phyloP scores from a whole-genome alignment of 2,329 filamentous ascomycete genomes.

The Coniochaeta pulveracea region DNA sequence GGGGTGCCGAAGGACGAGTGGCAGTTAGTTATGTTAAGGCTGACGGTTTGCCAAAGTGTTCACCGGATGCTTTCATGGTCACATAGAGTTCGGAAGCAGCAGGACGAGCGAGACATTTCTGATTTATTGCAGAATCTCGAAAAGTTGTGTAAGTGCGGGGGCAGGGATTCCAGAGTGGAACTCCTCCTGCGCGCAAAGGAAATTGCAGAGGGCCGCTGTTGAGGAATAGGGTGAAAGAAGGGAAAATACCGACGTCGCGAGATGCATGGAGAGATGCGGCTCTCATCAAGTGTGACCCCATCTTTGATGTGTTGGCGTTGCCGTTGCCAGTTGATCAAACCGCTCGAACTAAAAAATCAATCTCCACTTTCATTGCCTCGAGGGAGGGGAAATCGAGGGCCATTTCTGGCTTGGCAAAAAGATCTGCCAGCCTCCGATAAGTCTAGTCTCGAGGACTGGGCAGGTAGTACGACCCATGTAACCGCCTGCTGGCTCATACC shows the following conservation, averaged over 20 bases:
- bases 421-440: constrained; percentile 6
- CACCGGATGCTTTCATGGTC: constrained; percentile 30
- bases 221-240: constrained; percentile 29
- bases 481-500: not conserved
- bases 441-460: constrained; percentile 5
- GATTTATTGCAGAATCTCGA: constrained; percentile 50
- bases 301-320: constrained; percentile 87
- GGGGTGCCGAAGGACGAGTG: constrained; percentile 20
- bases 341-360: constrained; percentile 45
- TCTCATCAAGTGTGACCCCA: constrained; percentile 60
- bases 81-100: constrained; percentile 40
- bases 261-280: constrained; percentile 56
- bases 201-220: constrained; percentile 20
- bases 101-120: constrained; percentile 49
- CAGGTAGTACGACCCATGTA: too few relatives aligned
- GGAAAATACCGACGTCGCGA: constrained; percentile 25
- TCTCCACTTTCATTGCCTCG: constrained; percentile 43
- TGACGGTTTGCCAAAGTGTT: constrained; percentile 19
- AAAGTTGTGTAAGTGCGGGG: constrained; percentile 34
- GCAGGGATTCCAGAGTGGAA: constrained; percentile 29
- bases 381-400: constrained; percentile 19
- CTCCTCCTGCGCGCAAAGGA: constrained; percentile 19
- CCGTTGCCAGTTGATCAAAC: constrained; percentile 70
- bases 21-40: constrained; percentile 28
- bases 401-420: constrained; percentile 30